Percentiles rank a stretch among this genome's conserved stretches.
phyloP scores from a whole-genome alignment of 202 grass and related monocot species.

The Carex sylvatica region DNA sequence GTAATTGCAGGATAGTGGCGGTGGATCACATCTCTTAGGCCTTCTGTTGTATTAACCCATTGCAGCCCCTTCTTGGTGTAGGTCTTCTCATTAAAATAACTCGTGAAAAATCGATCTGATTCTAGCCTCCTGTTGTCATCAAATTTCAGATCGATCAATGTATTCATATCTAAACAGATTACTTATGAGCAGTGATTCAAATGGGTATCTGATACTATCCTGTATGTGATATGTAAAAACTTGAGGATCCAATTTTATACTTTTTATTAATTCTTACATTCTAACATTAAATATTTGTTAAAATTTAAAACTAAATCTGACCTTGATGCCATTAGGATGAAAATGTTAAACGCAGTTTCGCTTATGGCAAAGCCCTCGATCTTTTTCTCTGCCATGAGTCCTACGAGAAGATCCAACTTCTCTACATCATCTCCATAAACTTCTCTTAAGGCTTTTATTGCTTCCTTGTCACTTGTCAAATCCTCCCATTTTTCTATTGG shows the following conservation, averaged over 20 bases:
- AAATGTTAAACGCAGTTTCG: slow-evolving; percentile 61
- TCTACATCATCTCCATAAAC: slow-evolving; percentile 58
- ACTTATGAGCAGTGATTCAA: no score
- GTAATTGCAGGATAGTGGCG: slow-evolving; percentile 40
- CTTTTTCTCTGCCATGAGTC: slow-evolving; percentile 64
- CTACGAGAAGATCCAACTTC: slow-evolving; percentile 60
- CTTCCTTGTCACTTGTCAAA: slow-evolving; percentile 48
- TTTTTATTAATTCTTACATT: not conserved
- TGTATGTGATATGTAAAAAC: not conserved
- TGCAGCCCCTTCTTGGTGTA: slow-evolving; percentile 54
- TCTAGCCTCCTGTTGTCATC: no score
- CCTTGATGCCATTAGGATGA: slow-evolving; percentile 57
- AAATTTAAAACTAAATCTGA: slow-evolving; percentile 36
- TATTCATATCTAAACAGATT: no score
- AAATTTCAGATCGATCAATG: no score
- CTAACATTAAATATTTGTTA: slow-evolving; percentile 30
- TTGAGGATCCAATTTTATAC: slow-evolving; percentile 11
- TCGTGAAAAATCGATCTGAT: no score
- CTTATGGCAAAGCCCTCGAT: slow-evolving; percentile 60
- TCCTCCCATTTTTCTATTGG: slow-evolving; percentile 55
- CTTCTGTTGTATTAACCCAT: slow-evolving; percentile 50
- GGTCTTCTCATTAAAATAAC: not conserved
- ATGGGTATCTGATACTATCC: no score
- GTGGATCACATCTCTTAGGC: slow-evolving; percentile 46
- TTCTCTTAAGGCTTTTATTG: slow-evolving; percentile 32